Base-by-base conservation (phyloP, 2,329 filamentous ascomycete genomes). In the Calonectria hongkongensis region DNA sequence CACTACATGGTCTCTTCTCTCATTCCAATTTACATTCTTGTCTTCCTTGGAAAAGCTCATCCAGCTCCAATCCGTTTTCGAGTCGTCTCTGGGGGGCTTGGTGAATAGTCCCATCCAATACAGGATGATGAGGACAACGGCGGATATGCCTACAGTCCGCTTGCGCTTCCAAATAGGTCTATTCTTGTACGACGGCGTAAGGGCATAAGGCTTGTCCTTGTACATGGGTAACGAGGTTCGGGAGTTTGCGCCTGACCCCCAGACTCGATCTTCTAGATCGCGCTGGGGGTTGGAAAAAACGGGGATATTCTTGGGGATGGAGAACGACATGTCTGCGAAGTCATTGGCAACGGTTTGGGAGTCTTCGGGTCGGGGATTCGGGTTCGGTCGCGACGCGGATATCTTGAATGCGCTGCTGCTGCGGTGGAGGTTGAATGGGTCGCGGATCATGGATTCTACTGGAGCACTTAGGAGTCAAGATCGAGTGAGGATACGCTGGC, bases 151-250 rank as follows among this genome's bases (percentile, higher is more conserved):
- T 27, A 92, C 76, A 33, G 91, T 73, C 72, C 93, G 87, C 86
- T 93, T 94, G 79, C 90, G 89, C 83, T 89, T 90, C 86, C 91
- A 92, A 78, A 91, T 84, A 41, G 91, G 88, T 65, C 88, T 88
- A 74, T 88, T 69, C 87, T 79, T 90, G 90, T 77, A 90, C 88
- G 73, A 90, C 41, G 88, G 86, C 51, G 90, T 88, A 79, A 94
- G 93, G 64, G 89, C 89, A 82, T 94, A 97, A n/a, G 97, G 97
- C 84, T 99, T 99, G 86, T 99, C 97, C 86, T 99, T 99, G 87
- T 99, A 99, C 94, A 98, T 96, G 56, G 97, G 97, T 74, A 99
- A 87, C 71, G 82, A 79, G 70, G 78, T 81, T 54, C 84, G 84
- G 69, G 85, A 80, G 27, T 82, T 77, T 82, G 83, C 76, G 51